Evolutionary conservation across 2,329 filamentous ascomycete species (phyloP).

Genomic region (Arthrobotrys musiformis): DNA sequence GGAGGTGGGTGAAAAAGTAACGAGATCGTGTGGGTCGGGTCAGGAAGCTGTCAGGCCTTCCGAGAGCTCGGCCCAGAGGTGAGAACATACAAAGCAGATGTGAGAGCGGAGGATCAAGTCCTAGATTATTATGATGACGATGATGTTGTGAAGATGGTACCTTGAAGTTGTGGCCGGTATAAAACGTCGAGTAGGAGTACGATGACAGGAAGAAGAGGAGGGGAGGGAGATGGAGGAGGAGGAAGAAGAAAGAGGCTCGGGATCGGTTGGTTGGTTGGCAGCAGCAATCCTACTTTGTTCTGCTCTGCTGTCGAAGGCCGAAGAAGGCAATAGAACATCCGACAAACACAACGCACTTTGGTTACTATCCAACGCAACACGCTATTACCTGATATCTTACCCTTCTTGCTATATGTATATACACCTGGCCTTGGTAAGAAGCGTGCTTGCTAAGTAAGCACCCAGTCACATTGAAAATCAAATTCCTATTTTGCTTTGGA

Average conservation of each 20-base stretch:
- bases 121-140: neutral
- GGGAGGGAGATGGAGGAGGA: constrained; percentile 57
- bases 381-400: neutral
- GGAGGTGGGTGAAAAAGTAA: neutral
- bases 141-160: neutral
- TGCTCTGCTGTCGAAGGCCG: constrained; percentile 33
- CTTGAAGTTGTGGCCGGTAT: neutral
- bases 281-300: constrained; percentile 40
- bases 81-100: constrained; percentile 11
- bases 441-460: too few species aligned
- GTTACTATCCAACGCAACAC: constrained; percentile 16
- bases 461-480: too few species aligned
- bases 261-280: constrained; percentile 6
- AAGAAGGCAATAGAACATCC: constrained; percentile 33
- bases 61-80: neutral
- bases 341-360: constrained; percentile 42
- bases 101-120: neutral
- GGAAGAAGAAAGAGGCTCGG: constrained; percentile 16
- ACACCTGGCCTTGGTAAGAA: too few species aligned
- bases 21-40: constrained; percentile 37
- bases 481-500: too few species aligned
- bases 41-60: neutral
- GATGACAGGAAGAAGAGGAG: constrained; percentile 54
- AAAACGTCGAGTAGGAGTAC: constrained; percentile 1
- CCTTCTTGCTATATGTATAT: too few species aligned